phyloP scores from a whole-genome alignment of 1,284 basidiomycete genomes.

The Exsudoporus floridanus region DNA sequence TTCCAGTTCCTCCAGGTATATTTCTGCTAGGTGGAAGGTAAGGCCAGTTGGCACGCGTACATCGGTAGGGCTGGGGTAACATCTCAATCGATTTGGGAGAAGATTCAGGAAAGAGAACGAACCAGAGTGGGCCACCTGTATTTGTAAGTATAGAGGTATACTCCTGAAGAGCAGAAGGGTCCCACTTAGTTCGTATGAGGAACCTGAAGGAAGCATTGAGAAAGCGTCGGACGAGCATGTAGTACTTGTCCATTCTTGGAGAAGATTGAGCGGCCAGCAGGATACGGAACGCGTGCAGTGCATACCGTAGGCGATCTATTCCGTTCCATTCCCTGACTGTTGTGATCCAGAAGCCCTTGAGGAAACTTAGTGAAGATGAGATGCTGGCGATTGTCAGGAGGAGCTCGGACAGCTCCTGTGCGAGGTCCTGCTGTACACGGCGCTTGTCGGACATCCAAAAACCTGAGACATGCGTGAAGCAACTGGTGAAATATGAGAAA shows the following conservation, averaged over 20 bases:
- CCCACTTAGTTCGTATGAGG: conserved; percentile 73
- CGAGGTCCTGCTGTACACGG: conserved; percentile 90
- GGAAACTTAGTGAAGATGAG: conserved; percentile 68
- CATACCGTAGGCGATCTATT: conserved; percentile 84
- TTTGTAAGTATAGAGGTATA: conserved; percentile 69
- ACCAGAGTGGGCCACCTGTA: conserved; percentile 79
- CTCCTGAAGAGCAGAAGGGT: conserved; percentile 48
- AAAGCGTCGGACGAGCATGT: conserved; percentile 90
- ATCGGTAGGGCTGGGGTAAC: conserved; percentile 60
- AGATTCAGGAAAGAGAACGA: conserved; percentile 22
- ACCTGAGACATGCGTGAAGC: conserved; percentile 47
- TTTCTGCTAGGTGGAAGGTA: conserved; percentile 84
- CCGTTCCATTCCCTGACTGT: conserved; percentile 90
- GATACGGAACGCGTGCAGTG: background rate
- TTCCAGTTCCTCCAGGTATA: conserved; percentile 90
- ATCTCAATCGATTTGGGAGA: conserved; percentile 3
- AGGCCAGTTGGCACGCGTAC: conserved; percentile 76
- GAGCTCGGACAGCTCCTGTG: conserved; percentile 81
- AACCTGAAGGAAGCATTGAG: conserved; percentile 84
- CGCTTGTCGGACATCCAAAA: conserved; percentile 99
- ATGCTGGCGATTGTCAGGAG: conserved; percentile 66
- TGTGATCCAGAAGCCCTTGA: conserved; percentile 89
- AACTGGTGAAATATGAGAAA: background rate
- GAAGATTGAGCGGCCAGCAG: conserved; percentile 4
- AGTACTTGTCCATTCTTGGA: conserved; percentile 92